These are phyloP conservation scores for Aulographum hederae DNA, from an alignment of 2,329 filamentous ascomycete genomes.

Conservation along the genomic window DNA sequence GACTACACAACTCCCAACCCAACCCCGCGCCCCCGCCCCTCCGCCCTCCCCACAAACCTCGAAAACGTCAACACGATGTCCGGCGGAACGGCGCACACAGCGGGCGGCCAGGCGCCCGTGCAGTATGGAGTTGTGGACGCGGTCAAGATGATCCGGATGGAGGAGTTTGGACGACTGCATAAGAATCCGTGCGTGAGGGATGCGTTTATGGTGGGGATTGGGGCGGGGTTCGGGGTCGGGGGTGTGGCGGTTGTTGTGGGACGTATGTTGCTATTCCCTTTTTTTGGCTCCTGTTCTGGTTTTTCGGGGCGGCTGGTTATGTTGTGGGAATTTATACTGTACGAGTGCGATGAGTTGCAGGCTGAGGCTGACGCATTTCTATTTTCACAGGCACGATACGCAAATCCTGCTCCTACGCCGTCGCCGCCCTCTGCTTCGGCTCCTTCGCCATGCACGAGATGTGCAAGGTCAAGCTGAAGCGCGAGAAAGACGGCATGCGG, in stretches of 20 bases:
- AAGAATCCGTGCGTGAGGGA: slow-evolving; percentile 29
- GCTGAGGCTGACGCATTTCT: slow-evolving; percentile 2
- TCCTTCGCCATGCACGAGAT: neutral
- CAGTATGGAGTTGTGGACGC: slow-evolving; percentile 28
- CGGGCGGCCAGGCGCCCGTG: slow-evolving; percentile 42
- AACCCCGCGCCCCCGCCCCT: too few relatives aligned
- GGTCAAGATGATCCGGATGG: slow-evolving; percentile 4
- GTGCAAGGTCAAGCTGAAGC: slow-evolving; percentile 8
- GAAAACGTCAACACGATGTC: slow-evolving; percentile 36
- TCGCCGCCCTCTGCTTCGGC: slow-evolving; percentile 3
- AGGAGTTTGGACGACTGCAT: slow-evolving; percentile 5
- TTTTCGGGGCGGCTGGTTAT: too few relatives aligned
- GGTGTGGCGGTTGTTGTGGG: slow-evolving; percentile 59
- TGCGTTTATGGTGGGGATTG: slow-evolving; percentile 51
- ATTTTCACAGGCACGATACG: neutral
- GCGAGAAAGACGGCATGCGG: slow-evolving; percentile 70
- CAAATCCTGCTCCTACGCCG: slow-evolving; percentile 1
- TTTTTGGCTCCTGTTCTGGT: too few relatives aligned
- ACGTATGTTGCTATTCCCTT: slow-evolving; percentile 49
- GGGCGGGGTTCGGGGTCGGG: slow-evolving; percentile 63
- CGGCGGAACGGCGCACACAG: slow-evolving; percentile 38
- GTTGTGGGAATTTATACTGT: too few relatives aligned
- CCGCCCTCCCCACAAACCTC: slow-evolving; percentile 10
- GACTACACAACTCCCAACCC: too few relatives aligned
- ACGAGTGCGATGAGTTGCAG: too few relatives aligned